Percentiles rank a stretch among this genome's conserved stretches.
These are phyloP conservation scores for Stentor roeselii DNA, from an alignment of 73 alveolate genomes.

Conservation along the genomic window DNA sequence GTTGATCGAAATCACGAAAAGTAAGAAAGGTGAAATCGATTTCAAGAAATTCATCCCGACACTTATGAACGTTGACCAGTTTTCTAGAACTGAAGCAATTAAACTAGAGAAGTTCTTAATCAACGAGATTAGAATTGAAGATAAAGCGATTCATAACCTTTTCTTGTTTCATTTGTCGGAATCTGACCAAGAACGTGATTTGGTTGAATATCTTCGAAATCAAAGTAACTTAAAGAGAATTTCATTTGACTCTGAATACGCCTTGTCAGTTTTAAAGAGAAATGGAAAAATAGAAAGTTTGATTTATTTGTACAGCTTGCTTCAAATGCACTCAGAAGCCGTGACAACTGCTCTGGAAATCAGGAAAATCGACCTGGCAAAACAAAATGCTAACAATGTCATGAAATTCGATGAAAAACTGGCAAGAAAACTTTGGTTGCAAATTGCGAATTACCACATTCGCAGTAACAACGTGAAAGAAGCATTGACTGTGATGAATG, in stretches of 20 bases:
- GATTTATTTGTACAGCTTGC: constrained; percentile 78
- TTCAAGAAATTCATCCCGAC: constrained; percentile 84
- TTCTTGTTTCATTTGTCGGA: constrained; percentile 80
- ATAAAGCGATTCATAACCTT: constrained; percentile 83
- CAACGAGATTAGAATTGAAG: constrained; percentile 56
- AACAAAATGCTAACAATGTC: constrained; percentile 87
- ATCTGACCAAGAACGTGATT: constrained; percentile 52
- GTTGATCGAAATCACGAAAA: constrained; percentile 51
- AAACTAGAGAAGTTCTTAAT: constrained; percentile 55
- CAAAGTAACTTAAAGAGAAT: constrained; percentile 58
- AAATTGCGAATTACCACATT: constrained; percentile 79
- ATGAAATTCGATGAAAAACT: constrained; percentile 69
- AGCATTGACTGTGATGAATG: constrained; percentile 80
- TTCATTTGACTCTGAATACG: constrained; percentile 91
- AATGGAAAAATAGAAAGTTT: constrained; percentile 71
- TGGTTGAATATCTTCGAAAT: constrained; percentile 63
- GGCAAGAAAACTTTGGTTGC: constrained; percentile 90
- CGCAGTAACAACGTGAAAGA: constrained; percentile 71
- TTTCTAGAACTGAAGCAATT: constrained; percentile 60
- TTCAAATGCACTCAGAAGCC: constrained; percentile 95
- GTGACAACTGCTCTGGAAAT: constrained; percentile 85
- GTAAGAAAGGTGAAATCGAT: constrained; percentile 58
- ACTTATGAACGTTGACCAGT: constrained; percentile 75
- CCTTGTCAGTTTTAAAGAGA: constrained; percentile 85
- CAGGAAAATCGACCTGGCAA: constrained; percentile 85